These are phyloP conservation scores for Boletellus deceptivus DNA, from an alignment of 1,284 basidiomycete species.

Conservation along the genomic window DNA sequence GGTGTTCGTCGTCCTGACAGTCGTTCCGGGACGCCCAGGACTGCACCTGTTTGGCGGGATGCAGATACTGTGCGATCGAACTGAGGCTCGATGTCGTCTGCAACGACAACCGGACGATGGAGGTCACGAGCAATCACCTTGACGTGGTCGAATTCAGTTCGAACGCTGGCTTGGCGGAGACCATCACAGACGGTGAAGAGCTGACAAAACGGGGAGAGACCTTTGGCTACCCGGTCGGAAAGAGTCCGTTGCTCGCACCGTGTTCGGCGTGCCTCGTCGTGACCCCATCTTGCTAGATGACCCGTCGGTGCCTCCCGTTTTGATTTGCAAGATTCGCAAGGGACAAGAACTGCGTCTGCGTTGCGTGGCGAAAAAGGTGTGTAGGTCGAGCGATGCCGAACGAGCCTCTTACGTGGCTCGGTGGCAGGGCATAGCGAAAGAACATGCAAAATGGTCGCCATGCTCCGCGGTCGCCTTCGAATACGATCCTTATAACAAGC, in stretches of 20 bases:
- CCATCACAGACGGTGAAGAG: conserved; percentile 61
- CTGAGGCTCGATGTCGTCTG: conserved; percentile 73
- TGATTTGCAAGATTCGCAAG: conserved; percentile 91
- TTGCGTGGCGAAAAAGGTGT: conserved; percentile 92
- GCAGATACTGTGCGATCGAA: conserved; percentile 79
- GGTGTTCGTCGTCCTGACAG: conserved; percentile 7
- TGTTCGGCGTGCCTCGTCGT: not conserved
- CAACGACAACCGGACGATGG: conserved; percentile 67
- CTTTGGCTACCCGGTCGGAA: conserved; percentile 87
- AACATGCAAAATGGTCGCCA: conserved; percentile 99
- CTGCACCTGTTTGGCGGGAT: conserved; percentile 78
- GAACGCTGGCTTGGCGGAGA: conserved; percentile 33
- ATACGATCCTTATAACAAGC: conserved; percentile 97
- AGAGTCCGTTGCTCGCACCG: conserved; percentile 50
- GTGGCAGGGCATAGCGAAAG: conserved; percentile 89
- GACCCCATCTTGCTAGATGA: conserved; percentile 46
- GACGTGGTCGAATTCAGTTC: conserved; percentile 51
- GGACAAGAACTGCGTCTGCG: conserved; percentile 88
- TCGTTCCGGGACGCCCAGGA: conserved; percentile 51
- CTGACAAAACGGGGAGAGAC: conserved; percentile 67
- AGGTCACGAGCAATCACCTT: conserved; percentile 79
- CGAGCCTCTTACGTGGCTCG: not conserved
- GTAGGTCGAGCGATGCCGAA: conserved; percentile 2
- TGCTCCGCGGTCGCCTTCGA: conserved; percentile 95
- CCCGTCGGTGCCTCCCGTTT: conserved; percentile 62